Evolutionary conservation across 306 rosid genomes (phyloP).

Genomic region (Sophora flavescens): DNA sequence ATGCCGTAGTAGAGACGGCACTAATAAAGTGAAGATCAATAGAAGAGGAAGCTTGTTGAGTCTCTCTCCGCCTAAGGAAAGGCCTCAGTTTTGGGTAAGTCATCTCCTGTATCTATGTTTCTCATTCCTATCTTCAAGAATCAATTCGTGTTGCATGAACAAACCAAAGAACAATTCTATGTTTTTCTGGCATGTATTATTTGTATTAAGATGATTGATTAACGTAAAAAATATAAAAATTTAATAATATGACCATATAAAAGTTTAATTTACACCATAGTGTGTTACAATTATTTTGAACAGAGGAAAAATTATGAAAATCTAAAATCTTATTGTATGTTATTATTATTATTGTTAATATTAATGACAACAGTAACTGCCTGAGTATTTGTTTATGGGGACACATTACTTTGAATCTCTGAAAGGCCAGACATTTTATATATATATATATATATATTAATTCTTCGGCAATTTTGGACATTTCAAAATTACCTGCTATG

Average conservation of each 20-base stretch:
- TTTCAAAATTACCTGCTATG: neutral
- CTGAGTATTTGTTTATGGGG: neutral
- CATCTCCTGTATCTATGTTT: neutral
- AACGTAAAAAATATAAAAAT: too few species aligned
- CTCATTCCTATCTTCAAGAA: neutral
- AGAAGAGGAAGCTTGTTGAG: slow-evolving; percentile 51
- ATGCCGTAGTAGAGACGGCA: neutral
- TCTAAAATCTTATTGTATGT: neutral
- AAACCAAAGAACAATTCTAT: neutral
- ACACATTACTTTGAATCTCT: neutral
- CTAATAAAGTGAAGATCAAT: slow-evolving; percentile 54
- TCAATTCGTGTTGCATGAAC: neutral
- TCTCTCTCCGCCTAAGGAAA: slow-evolving; percentile 47
- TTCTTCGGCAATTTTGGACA: neutral
- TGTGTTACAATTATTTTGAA: neutral
- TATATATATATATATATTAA: too few species aligned
- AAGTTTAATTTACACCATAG: too few species aligned
- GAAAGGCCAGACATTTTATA: neutral
- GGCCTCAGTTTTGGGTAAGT: slow-evolving; percentile 74
- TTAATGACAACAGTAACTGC: neutral
- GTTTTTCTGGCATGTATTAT: too few species aligned
- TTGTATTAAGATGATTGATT: too few species aligned
- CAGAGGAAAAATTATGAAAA: neutral
- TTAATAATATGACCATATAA: too few species aligned
- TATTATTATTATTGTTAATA: neutral